A percentile compares a stretch with the other conserved stretches of the same genome.
phyloP scores from a whole-genome alignment of 306 rosid genomes.

The Cercis canadensis region DNA sequence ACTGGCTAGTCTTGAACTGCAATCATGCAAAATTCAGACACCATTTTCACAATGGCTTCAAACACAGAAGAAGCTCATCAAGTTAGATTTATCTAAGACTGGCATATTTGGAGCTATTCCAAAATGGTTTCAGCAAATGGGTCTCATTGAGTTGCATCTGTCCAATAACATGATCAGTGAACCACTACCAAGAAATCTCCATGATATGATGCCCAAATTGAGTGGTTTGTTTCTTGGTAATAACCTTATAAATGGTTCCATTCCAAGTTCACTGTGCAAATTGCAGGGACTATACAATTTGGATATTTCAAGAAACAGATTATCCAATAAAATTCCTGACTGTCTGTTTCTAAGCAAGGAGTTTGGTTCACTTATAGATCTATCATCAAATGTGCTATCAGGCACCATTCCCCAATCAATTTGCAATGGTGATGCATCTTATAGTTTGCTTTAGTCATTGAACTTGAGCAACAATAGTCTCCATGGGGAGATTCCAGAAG shows the following conservation, averaged over 20 bases:
- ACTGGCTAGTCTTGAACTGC: neutral
- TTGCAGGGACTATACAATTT: no score
- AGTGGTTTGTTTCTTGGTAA: neutral
- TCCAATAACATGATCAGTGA: conserved; percentile 31
- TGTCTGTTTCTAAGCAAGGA: no score
- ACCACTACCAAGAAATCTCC: conserved; percentile 32
- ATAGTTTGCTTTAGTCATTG: neutral
- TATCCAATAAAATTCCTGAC: neutral
- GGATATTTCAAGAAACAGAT: neutral
- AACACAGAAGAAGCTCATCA: neutral
- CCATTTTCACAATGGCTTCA: neutral
- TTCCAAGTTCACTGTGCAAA: conserved; percentile 1
- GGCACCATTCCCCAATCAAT: neutral
- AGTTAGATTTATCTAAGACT: neutral
- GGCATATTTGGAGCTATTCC: neutral
- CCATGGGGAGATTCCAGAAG: conserved; percentile 6
- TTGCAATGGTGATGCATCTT: no score
- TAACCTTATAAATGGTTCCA: conserved; percentile 19
- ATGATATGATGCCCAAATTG: conserved; percentile 23
- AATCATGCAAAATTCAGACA: neutral
- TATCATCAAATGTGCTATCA: neutral
- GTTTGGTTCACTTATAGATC: neutral
- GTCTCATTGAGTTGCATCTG: neutral
- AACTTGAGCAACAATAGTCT: neutral
- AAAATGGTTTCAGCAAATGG: neutral